Conservation (phyloP, 2,329 filamentous ascomycete genomes). For the Aspergillus clavatus region DNA sequence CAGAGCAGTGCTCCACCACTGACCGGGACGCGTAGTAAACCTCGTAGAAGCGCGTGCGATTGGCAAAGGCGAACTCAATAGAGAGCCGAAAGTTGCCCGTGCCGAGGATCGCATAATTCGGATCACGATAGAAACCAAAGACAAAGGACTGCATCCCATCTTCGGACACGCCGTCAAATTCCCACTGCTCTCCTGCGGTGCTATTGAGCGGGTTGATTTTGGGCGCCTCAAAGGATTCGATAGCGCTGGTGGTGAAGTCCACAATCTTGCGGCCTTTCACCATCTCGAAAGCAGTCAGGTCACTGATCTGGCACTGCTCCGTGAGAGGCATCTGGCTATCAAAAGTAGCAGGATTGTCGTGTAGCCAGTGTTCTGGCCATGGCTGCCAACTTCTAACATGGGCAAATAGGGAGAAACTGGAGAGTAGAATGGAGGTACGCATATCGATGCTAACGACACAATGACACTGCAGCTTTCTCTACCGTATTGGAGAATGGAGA, state of each 20-base stretch:
- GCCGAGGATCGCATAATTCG: neutral
- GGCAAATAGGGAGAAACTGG: neutral
- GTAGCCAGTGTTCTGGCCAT: neutral
- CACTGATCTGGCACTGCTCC: neutral
- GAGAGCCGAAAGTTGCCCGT: neutral
- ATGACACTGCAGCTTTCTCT: neutral
- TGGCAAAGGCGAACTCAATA: neutral
- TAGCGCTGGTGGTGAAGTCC: neutral
- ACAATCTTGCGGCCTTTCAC: neutral
- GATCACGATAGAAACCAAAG: neutral
- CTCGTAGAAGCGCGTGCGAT: neutral
- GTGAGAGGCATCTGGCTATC: neutral
- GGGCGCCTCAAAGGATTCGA: neutral
- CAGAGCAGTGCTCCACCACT: neutral
- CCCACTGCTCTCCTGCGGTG: slow-evolving; percentile 1
- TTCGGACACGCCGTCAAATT: slow-evolving; percentile 1
- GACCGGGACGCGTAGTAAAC: neutral
- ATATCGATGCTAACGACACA: neutral
- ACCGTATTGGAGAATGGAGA: too few species aligned
- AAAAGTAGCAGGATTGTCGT: neutral
- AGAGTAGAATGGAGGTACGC: neutral
- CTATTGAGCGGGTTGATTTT: neutral
- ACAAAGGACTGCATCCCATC: slow-evolving; percentile 1
- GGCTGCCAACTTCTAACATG: neutral
- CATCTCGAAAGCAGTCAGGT: neutral